A percentile compares a stretch with the other conserved stretches of the same genome.
Conservation (phyloP, 1,139 yeast species). For the Kodamaea ohmeri region DNA sequence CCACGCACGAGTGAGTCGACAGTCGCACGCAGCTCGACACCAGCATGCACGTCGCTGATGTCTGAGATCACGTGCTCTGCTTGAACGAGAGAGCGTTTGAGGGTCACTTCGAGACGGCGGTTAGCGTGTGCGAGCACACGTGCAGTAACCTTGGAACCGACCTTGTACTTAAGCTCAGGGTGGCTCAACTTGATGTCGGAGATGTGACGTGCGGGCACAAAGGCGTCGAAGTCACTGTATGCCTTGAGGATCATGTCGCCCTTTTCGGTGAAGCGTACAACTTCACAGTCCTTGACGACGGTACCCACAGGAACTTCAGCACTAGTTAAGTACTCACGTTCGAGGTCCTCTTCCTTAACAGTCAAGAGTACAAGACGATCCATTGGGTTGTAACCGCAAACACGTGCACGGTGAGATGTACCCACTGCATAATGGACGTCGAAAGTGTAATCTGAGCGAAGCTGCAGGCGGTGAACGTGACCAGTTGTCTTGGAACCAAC, state of each 20-base stretch:
- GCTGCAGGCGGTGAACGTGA: conserved; percentile 70
- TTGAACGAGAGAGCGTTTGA: conserved; percentile 77
- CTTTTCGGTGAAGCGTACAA: conserved; percentile 58
- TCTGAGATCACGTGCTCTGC: conserved; percentile 59
- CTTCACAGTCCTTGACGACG: conserved; percentile 51
- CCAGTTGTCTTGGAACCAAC: conserved; percentile 60
- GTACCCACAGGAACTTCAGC: conserved; percentile 79
- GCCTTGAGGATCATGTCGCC: conserved; percentile 68
- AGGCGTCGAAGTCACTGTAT: conserved; percentile 66
- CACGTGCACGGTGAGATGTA: conserved; percentile 72
- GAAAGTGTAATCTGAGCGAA: conserved; percentile 51
- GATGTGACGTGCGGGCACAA: conserved; percentile 73
- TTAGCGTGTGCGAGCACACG: conserved; percentile 51
- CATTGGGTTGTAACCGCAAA: conserved; percentile 62
- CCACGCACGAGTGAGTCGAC: conserved; percentile 54
- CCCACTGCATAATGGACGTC: conserved; percentile 57
- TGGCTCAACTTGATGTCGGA: conserved; percentile 81
- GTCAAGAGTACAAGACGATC: conserved; percentile 71
- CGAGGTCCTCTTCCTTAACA: conserved; percentile 60
- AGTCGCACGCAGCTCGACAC: conserved; percentile 69
- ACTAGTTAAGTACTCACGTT: conserved; percentile 61
- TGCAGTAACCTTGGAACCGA: conserved; percentile 76
- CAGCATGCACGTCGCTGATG: conserved; percentile 54
- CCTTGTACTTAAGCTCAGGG: conserved; percentile 89
- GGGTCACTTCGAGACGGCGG: conserved; percentile 55